Conservation (phyloP, 352 stramenopile genomes). For the Phytophthora kernoviae region DNA sequence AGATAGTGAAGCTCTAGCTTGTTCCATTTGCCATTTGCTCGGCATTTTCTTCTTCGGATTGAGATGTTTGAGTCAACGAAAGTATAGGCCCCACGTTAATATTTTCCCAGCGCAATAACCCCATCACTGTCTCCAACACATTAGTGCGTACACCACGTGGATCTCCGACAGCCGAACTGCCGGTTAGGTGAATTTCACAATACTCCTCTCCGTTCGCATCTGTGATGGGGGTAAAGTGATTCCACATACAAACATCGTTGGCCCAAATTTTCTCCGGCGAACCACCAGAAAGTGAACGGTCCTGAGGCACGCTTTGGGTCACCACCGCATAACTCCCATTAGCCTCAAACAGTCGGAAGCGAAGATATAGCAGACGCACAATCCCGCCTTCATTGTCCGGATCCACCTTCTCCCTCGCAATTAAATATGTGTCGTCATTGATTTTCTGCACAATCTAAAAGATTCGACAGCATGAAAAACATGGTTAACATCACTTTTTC, state of each 20-base stretch:
- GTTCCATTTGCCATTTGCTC: slow-evolving; percentile 2
- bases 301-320: slow-evolving; percentile 36
- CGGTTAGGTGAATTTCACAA: slow-evolving; percentile 44
- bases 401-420: slow-evolving; percentile 38
- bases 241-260: slow-evolving; percentile 46
- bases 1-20: not conserved
- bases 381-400: slow-evolving; percentile 33
- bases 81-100: slow-evolving; percentile 49
- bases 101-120: slow-evolving; percentile 58
- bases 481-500: not conserved
- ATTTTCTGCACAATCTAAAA: slow-evolving; percentile 49
- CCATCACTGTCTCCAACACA: slow-evolving; percentile 64
- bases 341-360: slow-evolving; percentile 49
- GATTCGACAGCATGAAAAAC: not conserved
- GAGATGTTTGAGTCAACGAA: slow-evolving; percentile 25
- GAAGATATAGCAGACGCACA: slow-evolving; percentile 45
- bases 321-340: slow-evolving; percentile 45
- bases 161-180: slow-evolving; percentile 41
- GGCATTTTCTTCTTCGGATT: not conserved
- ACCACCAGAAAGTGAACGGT: slow-evolving; percentile 1
- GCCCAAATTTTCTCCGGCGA: slow-evolving; percentile 37
- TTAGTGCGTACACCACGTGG: slow-evolving; percentile 31
- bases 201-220: slow-evolving; percentile 35
- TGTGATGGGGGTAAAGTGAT: slow-evolving; percentile 37
- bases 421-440: slow-evolving; percentile 66